Evolutionary conservation across 2,329 filamentous ascomycete species (phyloP).

Genomic region (Monosporascus ibericus): DNA sequence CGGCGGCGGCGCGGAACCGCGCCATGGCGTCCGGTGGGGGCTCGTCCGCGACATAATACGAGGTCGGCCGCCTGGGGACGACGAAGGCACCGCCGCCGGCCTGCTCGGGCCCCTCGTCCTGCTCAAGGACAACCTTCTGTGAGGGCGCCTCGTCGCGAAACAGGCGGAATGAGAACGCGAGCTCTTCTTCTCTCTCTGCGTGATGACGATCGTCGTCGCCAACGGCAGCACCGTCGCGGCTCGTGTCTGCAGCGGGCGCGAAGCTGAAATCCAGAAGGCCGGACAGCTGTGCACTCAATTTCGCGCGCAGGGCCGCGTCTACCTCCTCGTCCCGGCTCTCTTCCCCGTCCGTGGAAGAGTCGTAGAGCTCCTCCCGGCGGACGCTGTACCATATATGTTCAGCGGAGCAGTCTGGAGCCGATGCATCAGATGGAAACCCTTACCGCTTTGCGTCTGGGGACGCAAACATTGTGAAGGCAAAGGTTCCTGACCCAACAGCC

Average conservation of each 20-base stretch:
- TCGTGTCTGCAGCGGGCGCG: constrained; percentile 2
- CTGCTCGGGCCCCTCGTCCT: constrained; percentile 32
- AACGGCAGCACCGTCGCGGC: constrained; percentile 6
- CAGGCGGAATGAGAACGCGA: constrained; percentile 52
- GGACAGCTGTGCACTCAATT: constrained; percentile 42
- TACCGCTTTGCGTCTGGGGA: constrained; percentile 48
- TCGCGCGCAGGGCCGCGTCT: constrained; percentile 35
- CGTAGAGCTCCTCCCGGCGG: constrained; percentile 47
- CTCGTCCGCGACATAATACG: constrained; percentile 42
- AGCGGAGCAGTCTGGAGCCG: constrained; percentile 4
- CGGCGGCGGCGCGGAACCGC: constrained; percentile 39
- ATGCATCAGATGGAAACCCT: constrained; percentile 7
- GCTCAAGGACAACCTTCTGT: constrained; percentile 44
- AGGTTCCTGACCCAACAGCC: too few relatives aligned
- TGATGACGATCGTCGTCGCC: constrained; percentile 9
- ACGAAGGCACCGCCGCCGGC: constrained; percentile 34
- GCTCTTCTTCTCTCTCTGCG: constrained; percentile 20
- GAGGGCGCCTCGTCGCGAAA: constrained; percentile 42
- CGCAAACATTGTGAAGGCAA: constrained; percentile 37
- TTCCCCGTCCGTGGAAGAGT: constrained; percentile 28
- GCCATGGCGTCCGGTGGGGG: constrained; percentile 30
- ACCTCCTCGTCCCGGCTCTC: constrained; percentile 25
- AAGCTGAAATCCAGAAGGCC: constrained; percentile 37
- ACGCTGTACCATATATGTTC: constrained; percentile 34
- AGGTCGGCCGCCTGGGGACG: constrained; percentile 33